Percentiles rank a stretch among this genome's conserved stretches.
Evolutionary conservation across 306 rosid genomes (phyloP).

Genomic region (Citrullus colocynthis): DNA sequence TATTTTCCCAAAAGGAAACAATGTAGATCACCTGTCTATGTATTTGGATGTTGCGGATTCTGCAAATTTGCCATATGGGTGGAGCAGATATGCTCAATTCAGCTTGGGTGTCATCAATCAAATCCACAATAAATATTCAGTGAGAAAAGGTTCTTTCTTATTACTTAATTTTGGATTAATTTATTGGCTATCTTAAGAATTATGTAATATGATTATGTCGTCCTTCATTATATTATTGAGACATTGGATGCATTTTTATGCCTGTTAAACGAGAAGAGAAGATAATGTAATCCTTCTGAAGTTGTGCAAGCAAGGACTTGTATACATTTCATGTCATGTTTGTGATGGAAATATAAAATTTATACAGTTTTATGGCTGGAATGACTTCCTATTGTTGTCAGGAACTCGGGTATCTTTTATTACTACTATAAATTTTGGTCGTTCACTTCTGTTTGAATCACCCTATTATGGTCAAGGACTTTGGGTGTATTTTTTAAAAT

Average conservation of each 20-base stretch:
- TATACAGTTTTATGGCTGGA: neutral
- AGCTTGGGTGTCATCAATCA: conserved; percentile 70
- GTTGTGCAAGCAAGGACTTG: neutral
- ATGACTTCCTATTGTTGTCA: neutral
- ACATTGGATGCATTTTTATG: neutral
- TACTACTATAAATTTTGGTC: neutral
- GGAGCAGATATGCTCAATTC: conserved; percentile 89
- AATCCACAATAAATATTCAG: conserved; percentile 46
- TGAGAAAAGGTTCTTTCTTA: conserved; percentile 54
- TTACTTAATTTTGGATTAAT: neutral
- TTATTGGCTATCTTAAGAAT: neutral
- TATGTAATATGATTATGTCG: neutral
- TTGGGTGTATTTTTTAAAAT: neutral
- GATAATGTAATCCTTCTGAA: neutral
- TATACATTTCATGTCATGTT: neutral
- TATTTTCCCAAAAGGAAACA: conserved; percentile 85
- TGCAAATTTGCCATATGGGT: conserved; percentile 63
- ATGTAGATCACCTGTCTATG: conserved; percentile 78
- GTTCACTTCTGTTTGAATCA: neutral
- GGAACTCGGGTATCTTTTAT: neutral
- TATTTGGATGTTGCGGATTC: conserved; percentile 87
- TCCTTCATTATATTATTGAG: neutral
- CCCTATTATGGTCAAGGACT: neutral
- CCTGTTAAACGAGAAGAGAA: neutral
- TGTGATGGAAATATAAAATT: neutral